Evolutionary conservation across 306 rosid species (phyloP).

Genomic region (Crotalaria pallida): DNA sequence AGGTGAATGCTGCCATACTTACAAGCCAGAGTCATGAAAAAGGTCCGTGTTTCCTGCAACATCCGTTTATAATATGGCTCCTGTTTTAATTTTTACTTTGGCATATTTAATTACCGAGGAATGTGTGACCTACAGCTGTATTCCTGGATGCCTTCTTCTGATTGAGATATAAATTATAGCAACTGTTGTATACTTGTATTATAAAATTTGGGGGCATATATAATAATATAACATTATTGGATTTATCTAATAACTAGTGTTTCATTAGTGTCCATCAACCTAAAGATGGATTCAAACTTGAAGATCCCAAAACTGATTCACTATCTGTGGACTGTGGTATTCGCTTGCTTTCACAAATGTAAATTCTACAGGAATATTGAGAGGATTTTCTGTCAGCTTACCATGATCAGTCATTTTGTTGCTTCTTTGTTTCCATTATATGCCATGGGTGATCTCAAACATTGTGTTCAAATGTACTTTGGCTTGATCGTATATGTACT

Average conservation of each 20-base stretch:
- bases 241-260: not conserved
- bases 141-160: not conserved
- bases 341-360: not conserved
- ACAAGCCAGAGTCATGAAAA: slow-evolving; percentile 96
- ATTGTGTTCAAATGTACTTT: not conserved
- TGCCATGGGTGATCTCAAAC: not conserved
- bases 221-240: not conserved
- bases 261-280: not conserved
- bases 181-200: not conserved
- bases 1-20: slow-evolving; percentile 95
- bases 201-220: not conserved
- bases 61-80: not conserved
- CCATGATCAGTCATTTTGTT: not conserved
- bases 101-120: not conserved
- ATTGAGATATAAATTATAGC: not conserved
- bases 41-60: slow-evolving; percentile 41
- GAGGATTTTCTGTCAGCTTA: not conserved
- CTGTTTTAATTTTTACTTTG: slow-evolving; percentile 2
- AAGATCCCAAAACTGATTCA: not conserved
- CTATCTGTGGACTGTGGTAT: slow-evolving; percentile 9
- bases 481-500: not conserved
- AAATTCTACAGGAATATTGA: not conserved
- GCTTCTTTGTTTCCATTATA: not conserved
- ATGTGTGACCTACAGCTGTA: not conserved
- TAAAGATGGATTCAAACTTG: not conserved